Conservation (phyloP, 2,329 filamentous ascomycete species). For the Corinectria fuckeliana region DNA sequence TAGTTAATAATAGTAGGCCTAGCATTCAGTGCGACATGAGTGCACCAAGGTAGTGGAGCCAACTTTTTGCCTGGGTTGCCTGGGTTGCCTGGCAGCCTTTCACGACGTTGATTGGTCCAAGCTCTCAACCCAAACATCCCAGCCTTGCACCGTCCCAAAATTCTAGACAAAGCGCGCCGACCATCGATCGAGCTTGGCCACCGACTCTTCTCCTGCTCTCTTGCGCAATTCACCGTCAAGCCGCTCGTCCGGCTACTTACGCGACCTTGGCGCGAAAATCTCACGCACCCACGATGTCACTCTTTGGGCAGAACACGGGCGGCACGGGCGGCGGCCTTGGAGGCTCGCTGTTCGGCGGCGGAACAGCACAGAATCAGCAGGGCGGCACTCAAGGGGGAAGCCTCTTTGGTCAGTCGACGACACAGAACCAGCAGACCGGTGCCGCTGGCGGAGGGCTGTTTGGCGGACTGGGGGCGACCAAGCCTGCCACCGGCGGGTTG, state of each 20-base stretch:
- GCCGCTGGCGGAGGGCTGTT: slow-evolving; percentile 41
- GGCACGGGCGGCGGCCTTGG: slow-evolving; percentile 28
- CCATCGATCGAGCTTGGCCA: slow-evolving; percentile 31
- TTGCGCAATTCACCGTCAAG: slow-evolving; percentile 10
- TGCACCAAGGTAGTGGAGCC: neutral
- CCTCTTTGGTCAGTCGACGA: slow-evolving; percentile 25
- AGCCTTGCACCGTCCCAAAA: slow-evolving; percentile 42
- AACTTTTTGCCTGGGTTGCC: slow-evolving; percentile 11
- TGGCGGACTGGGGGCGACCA: slow-evolving; percentile 36
- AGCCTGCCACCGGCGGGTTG: slow-evolving; percentile 33
- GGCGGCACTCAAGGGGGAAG: neutral
- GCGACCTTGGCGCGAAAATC: neutral
- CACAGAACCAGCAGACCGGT: slow-evolving; percentile 29
- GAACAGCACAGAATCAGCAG: slow-evolving; percentile 13
- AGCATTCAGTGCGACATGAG: neutral
- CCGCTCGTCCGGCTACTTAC: slow-evolving; percentile 2
- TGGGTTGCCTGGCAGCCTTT: slow-evolving; percentile 24
- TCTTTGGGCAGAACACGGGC: slow-evolving; percentile 43
- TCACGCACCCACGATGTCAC: slow-evolving; percentile 39
- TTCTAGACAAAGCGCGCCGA: slow-evolving; percentile 41
- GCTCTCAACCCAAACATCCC: slow-evolving; percentile 38
- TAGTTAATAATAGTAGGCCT: neutral
- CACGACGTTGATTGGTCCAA: slow-evolving; percentile 42
- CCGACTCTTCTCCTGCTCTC: slow-evolving; percentile 23
- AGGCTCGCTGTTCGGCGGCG: slow-evolving; percentile 33